phyloP scores from a whole-genome alignment of 2,329 filamentous ascomycete genomes.

The Cladosporium halotolerans region DNA sequence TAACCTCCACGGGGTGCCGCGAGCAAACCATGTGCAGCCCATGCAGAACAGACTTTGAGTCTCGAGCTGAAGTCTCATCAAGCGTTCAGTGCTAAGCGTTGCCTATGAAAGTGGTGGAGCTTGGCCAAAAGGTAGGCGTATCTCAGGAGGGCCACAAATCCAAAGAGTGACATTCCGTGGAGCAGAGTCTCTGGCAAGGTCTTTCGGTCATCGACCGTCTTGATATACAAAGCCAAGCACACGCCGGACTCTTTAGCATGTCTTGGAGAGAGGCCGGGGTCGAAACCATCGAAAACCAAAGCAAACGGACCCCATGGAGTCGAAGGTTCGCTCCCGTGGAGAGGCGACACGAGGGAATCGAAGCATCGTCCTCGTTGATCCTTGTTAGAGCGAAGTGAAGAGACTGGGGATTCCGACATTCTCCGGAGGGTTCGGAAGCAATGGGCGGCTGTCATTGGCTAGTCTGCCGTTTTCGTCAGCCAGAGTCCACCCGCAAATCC shows the following conservation, averaged over 20 bases:
- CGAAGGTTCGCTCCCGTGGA: constrained; percentile 2
- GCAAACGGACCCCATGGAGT: constrained; percentile 1
- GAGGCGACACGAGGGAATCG: not conserved
- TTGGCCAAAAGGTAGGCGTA: not conserved
- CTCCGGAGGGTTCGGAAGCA: not conserved
- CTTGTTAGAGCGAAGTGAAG: not conserved
- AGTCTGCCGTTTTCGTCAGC: not conserved
- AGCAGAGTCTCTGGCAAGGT: not conserved
- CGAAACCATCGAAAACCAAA: not conserved
- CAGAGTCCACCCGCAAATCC: not conserved
- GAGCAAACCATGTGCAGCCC: not conserved
- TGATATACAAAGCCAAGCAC: not conserved
- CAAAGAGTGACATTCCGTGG: not conserved
- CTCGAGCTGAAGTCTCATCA: not conserved
- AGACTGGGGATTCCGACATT: not conserved
- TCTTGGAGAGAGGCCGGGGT: constrained; percentile 1
- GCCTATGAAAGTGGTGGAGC: not conserved
- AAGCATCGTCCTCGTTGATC: not conserved
- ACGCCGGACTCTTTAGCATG: not conserved
- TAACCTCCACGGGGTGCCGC: constrained; percentile 3
- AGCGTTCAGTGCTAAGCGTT: not conserved
- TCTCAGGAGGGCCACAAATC: not conserved
- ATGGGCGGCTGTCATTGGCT: not conserved
- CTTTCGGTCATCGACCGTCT: not conserved
- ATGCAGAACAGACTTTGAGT: not conserved